Evolutionary conservation across 306 rosid species (phyloP), one percentile per base, ranked within the genome.

Genomic region (Vicia villosa): DNA sequence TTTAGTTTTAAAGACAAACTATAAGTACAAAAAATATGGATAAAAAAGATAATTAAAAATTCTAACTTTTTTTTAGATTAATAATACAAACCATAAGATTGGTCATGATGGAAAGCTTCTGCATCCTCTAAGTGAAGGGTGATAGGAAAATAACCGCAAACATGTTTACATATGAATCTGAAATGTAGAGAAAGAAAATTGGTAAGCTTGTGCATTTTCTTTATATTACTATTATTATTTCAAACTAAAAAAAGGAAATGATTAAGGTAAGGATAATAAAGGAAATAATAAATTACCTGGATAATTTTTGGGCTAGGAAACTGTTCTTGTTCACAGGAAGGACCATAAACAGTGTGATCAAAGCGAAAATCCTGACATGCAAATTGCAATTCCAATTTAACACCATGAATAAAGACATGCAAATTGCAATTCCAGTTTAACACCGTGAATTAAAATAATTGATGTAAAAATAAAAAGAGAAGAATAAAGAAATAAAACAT

Each of bases 111-210:
- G 41, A 92, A 92, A 65, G 82, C 82, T 10, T 86, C 38, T 6
- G 84, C 70, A 66, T 92, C 93, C 81, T 92, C 95, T 2, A 88
- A 80, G 60, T 86, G 84, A 75, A 89, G 76, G 24, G 83, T 86
- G 61, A 89, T 69, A 3, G 98, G 98, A 74, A 92, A 89, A 68
- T 88, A 92, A 71, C 51, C 36, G 71, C 85, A 75, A 70, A 85
- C 82, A 55, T 88, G 80, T 59, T 76, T 85, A 68, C 96, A 87
- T 64, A 92, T 82, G 79, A 73, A 92, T 80, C 96, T 92, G 78
- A 34, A 80, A 76, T 34, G 28, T 46, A 73, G 47, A 76, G 9
- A 74, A 54, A n/a, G 17, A 4, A 74, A 36, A 37, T 10, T 42
- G 9, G 4, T 46, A n/a, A 14, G 58, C 8, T 55, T n/a, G 1